Evolutionary conservation across 2,329 filamentous ascomycete species (phyloP).

Genomic region (Colletotrichum horii): DNA sequence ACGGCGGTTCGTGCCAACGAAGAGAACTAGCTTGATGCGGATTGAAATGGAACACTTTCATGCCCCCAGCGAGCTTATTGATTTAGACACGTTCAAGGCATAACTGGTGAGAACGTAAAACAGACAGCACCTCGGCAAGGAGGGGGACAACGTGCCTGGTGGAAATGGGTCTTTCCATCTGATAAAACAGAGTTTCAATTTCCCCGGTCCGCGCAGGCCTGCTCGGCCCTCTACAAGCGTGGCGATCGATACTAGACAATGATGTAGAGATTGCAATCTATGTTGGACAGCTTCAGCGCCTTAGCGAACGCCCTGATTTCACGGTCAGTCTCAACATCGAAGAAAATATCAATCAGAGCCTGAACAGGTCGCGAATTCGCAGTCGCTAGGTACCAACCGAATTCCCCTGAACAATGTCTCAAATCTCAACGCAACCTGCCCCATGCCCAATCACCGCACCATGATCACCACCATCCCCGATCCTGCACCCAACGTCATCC

Average conservation of each 20-base stretch:
- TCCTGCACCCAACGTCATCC: conserved; percentile 6
- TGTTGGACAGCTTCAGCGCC: no score
- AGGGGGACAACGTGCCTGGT: background rate
- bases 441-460: background rate
- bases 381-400: background rate
- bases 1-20: background rate
- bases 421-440: background rate
- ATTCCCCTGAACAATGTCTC: background rate
- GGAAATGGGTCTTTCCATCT: accelerated
- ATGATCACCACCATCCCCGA: background rate
- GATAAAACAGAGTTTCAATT: background rate
- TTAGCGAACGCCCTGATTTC: no score
- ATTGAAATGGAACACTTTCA: accelerated
- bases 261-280: background rate
- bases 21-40: background rate
- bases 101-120: background rate
- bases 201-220: background rate
- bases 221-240: background rate
- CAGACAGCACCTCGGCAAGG: background rate
- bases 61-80: accelerated
- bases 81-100: background rate
- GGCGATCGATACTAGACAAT: background rate
- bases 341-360: background rate
- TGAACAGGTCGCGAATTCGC: background rate
- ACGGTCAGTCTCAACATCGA: background rate